Base-by-base conservation (phyloP, 1,139 yeast species). In the Diutina rugosa region DNA sequence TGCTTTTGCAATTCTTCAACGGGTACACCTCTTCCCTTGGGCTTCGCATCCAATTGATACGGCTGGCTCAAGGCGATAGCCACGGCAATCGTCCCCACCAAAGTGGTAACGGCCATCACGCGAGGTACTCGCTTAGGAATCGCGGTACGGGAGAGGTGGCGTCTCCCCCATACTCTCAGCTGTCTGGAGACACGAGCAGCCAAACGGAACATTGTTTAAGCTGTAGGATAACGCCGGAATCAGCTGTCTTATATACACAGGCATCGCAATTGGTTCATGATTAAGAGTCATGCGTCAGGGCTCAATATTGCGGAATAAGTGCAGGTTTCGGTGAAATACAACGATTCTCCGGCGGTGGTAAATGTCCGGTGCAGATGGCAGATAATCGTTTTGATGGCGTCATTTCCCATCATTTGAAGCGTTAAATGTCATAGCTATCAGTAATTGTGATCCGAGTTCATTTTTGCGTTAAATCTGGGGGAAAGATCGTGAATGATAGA, bases 1-100 rank as follows among this genome's bases (percentile, higher is more conserved):
- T 61, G 63, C 16, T 55, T 55, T 45, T 56, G 56, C n/a, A 54
- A 57, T 45, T 58, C 59, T 6, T 46, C 60, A 14, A 56, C 62
- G 18, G 62, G 49, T 38, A 62, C 56, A 2, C 62, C 64, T 14
- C 56, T 52, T 51, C 46, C 51, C 53, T 35, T 51, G 65, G 63
- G 51, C 51, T 10, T 18, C 10, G 21, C 29, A 6, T 32, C 53
- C 32, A 32, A 32, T n/a, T 12, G 28, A 16, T 49, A 32, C 1
- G 53, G 44, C 14, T 35, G 41, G 41, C 41, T 35, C n/a, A 49
- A n/a, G 1, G 28, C 21, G 5, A 32, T 18, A 10, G 41, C 18
- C 21, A 14, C n/a, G 28, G 28, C 41, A 3, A n/a, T 21, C 14
- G 32, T 32, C 28, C 41, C 44, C n/a, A 32, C 35, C 21, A 49